These are phyloP conservation scores for Echinosophora koreensis DNA, from an alignment of 306 rosid genomes.

Conservation along the genomic window DNA sequence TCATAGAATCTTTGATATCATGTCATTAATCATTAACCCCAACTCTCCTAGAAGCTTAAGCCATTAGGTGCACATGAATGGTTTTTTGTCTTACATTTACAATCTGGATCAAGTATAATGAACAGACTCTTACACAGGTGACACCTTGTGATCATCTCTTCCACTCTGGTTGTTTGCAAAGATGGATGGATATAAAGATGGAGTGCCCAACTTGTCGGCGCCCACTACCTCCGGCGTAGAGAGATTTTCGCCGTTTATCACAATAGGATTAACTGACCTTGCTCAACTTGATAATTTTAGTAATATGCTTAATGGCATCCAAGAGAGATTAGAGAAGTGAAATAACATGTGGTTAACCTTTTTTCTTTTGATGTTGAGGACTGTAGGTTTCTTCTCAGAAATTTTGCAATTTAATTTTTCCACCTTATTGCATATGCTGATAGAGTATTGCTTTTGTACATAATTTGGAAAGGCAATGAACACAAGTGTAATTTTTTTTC, in stretches of 20 bases:
- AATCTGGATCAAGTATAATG: slow-evolving; percentile 39
- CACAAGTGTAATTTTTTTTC: slow-evolving; percentile 23
- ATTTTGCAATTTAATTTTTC: slow-evolving; percentile 47
- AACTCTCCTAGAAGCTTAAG: too few species aligned
- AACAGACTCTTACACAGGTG: slow-evolving; percentile 60
- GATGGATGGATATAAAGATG: slow-evolving; percentile 99
- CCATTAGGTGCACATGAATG: too few species aligned
- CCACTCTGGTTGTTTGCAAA: slow-evolving; percentile 92
- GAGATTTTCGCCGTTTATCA: slow-evolving; percentile 45
- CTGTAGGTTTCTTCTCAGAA: slow-evolving; percentile 34
- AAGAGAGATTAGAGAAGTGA: slow-evolving; percentile 20
- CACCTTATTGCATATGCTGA: slow-evolving; percentile 33
- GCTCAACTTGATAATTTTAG: slow-evolving; percentile 61
- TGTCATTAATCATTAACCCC: too few species aligned
- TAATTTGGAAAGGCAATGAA: slow-evolving; percentile 15
- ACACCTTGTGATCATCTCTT: slow-evolving; percentile 99
- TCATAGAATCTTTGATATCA: too few species aligned
- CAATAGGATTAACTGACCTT: slow-evolving; percentile 66
- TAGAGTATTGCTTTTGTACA: slow-evolving; percentile 47
- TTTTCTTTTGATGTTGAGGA: slow-evolving; percentile 33
- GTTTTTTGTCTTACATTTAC: too few species aligned
- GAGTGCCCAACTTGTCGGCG: slow-evolving; percentile 99
- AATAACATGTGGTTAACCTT: slow-evolving; percentile 26
- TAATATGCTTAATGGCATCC: slow-evolving; percentile 46
- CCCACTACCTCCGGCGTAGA: slow-evolving; percentile 75